Evolutionary conservation across 2,329 filamentous ascomycete species (phyloP), one percentile per base, ranked within the genome.

Genomic region (Corynespora cassiicola): DNA sequence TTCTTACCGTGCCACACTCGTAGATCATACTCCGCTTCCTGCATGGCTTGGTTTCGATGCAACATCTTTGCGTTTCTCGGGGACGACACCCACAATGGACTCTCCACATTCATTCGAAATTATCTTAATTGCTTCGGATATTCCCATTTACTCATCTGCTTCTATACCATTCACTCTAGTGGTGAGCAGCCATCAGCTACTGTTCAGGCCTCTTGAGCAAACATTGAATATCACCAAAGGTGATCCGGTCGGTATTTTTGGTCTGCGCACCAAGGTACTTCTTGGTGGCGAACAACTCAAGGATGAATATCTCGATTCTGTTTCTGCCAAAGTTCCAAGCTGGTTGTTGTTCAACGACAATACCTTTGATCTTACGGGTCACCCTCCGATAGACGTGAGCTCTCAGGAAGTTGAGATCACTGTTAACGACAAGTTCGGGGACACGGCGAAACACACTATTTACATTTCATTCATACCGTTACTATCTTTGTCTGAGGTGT

Each of bases 1-100:
- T 16, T 71, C 72, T 41, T 95, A 90, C 65, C 92, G 94, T 61
- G 88, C 88, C 7, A 83, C 86, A 3, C 86, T 88, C 4, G 76
- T 75, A 5, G 80, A 92, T 57, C 87, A 88, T 57, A 88, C 87
- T n/a, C 90, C 90, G 22, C 72, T 96, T 22, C 90, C 90, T 14
- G 85, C 89, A 1, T 96, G 90, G 90, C 73, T 95, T 28, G 72
- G 72, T n/a, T 96, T 96, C 57, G 80, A 94, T 52, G 61, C 78
- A 1, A 62, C 62, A 2, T 75, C 68, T 0, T 70, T 95, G 24
- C 77, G 76, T 1, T 95, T 95, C 54, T 80, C 79, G 1, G 90
- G 90, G 16, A 80, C 70, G 21, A 86, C 86, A 2, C 90, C 89
- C 1, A 71, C 82, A 30, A 78, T 80, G 41, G 79, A 85, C 20